Evolutionary conservation across 148 eudicot species (phyloP).

Genomic region (Chenopodium berlandieri): DNA sequence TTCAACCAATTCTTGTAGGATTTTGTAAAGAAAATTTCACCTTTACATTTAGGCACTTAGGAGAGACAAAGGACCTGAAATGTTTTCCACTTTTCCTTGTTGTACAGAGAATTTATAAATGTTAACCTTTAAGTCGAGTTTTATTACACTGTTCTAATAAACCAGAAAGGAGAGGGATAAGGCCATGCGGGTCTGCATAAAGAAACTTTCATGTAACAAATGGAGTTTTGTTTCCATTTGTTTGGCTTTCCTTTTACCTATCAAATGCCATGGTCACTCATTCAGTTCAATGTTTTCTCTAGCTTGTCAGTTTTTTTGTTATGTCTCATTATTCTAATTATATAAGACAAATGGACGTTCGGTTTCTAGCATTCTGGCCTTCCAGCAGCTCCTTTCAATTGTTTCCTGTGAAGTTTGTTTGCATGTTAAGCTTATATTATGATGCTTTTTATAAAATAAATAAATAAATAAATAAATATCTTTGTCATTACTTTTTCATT

Average conservation of each 20-base stretch:
- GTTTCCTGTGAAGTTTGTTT: not conserved
- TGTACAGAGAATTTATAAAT: not conserved
- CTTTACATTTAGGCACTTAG: not conserved
- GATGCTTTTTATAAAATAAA: not conserved
- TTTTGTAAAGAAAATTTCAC: not conserved
- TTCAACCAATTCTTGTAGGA: not conserved
- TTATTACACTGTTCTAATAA: not conserved
- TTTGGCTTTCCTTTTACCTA: not conserved
- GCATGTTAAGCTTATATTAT: not conserved
- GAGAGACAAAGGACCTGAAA: not conserved
- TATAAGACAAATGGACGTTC: not conserved
- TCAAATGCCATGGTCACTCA: not conserved
- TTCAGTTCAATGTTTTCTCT: not conserved
- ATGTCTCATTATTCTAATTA: not conserved
- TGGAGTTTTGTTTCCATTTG: not conserved
- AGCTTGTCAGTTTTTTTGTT: not conserved
- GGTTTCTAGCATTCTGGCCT: not conserved
- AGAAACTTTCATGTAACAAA: not conserved
- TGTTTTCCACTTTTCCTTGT: not conserved
- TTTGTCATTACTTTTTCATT: constrained; percentile 8
- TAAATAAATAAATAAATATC: too few relatives aligned
- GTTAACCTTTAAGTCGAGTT: too few relatives aligned
- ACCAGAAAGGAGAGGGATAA: not conserved
- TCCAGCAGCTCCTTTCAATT: not conserved
- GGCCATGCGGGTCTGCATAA: not conserved